These are phyloP conservation scores for Ichthyophthirius multifiliis DNA, from an alignment of 169 alveolate species.

Conservation along the genomic window DNA sequence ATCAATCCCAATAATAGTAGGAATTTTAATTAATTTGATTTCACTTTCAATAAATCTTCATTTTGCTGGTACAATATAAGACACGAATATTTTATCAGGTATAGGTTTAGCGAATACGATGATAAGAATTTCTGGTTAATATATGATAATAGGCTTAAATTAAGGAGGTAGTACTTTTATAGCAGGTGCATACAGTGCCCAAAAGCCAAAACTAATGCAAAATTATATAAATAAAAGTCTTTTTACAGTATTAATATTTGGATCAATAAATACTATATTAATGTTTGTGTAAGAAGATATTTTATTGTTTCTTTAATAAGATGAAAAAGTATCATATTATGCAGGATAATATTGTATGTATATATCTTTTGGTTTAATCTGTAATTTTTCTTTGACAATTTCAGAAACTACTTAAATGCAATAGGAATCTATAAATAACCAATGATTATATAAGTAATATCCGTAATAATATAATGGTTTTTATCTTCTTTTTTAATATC, in stretches of 20 bases:
- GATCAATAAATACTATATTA: background rate
- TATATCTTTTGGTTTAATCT: background rate
- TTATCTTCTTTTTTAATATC: background rate
- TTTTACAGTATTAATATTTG: background rate
- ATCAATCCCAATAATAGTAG: too few species aligned
- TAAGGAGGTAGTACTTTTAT: background rate
- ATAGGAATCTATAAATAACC: background rate
- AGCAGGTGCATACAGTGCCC: background rate
- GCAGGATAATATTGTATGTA: background rate
- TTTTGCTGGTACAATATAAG: background rate
- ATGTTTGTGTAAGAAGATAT: background rate
- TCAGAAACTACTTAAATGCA: slow-evolving; percentile 10
- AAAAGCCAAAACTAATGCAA: background rate
- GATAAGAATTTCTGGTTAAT: background rate
- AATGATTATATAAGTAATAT: background rate
- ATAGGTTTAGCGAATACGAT: background rate
- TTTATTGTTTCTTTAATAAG: background rate
- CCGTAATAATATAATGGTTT: background rate
- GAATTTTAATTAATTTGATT: too few species aligned
- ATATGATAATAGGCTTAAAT: background rate
- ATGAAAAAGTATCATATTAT: background rate
- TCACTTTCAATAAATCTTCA: background rate
- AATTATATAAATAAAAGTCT: background rate
- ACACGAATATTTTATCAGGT: background rate
- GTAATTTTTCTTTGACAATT: background rate